These are phyloP conservation scores for Sporothrix brasiliensis DNA, from an alignment of 2,329 filamentous ascomycete genomes.

Conservation along the genomic window DNA sequence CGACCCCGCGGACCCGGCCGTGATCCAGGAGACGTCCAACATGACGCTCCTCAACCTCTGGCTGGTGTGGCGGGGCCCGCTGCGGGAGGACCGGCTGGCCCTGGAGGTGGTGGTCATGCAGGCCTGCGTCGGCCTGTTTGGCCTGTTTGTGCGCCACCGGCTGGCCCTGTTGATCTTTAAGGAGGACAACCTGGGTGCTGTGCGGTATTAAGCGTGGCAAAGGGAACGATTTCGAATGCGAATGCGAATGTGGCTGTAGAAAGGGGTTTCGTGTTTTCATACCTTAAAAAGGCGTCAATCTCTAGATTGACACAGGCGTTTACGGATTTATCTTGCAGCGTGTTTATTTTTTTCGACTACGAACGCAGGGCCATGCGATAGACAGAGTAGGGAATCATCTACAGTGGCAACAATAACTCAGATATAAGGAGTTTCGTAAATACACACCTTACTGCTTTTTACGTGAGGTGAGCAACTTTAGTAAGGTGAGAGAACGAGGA, in stretches of 20 bases:
- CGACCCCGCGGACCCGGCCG: conserved; percentile 68
- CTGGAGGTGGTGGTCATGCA: conserved; percentile 81
- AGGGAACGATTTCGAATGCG: neutral
- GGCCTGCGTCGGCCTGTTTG: conserved; percentile 72
- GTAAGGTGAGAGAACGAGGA: neutral
- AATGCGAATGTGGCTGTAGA: neutral
- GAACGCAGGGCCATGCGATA: neutral
- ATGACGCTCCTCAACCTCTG: conserved; percentile 93
- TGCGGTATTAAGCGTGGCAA: neutral
- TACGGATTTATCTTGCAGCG: neutral
- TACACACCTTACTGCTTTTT: neutral
- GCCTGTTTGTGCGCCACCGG: conserved; percentile 81
- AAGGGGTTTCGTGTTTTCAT: no score
- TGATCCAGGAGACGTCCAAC: conserved; percentile 80
- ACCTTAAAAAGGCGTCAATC: neutral
- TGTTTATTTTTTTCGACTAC: neutral
- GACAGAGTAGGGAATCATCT: neutral
- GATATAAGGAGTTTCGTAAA: neutral
- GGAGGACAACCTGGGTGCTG: conserved; percentile 71
- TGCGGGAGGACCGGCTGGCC: conserved; percentile 83
- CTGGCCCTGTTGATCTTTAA: conserved; percentile 87
- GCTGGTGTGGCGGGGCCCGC: conserved; percentile 91
- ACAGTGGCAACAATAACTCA: neutral
- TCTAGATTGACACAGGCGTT: neutral
- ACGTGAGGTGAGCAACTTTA: neutral